A percentile compares a stretch with the other conserved stretches of the same genome.
These are phyloP conservation scores for Schizochytrium sp. DNA, from an alignment of 108 stramenopile genomes.

Conservation along the genomic window DNA sequence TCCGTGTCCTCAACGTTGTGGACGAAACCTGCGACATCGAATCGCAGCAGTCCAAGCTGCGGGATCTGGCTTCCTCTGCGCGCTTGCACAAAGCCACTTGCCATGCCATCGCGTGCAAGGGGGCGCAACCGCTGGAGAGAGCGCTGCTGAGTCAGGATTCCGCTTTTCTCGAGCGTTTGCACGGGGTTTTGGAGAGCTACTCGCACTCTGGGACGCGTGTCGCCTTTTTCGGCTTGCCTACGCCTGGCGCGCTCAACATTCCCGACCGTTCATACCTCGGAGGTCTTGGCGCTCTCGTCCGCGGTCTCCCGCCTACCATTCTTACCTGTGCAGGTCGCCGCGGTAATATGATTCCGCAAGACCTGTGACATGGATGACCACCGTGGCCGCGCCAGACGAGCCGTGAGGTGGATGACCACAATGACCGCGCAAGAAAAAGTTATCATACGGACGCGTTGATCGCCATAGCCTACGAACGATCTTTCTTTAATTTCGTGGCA, in stretches of 20 bases:
- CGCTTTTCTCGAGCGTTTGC: not conserved
- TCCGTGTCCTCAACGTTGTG: not conserved
- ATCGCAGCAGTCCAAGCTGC: not conserved
- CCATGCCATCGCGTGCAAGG: not conserved
- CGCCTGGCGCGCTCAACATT: not conserved
- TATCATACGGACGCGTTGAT: too few species aligned
- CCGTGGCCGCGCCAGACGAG: too few species aligned
- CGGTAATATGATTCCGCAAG: not conserved
- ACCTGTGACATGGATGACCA: not conserved
- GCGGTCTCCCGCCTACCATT: not conserved
- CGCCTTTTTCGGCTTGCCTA: not conserved
- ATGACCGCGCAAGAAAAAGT: too few species aligned
- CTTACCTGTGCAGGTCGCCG: not conserved
- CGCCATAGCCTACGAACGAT: too few species aligned
- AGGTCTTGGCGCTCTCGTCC: not conserved
- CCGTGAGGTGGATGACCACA: too few species aligned
- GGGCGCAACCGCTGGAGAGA: not conserved
- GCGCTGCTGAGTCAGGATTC: not conserved
- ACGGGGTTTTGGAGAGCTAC: not conserved
- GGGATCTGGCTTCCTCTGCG: not conserved
- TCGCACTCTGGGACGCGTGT: not conserved
- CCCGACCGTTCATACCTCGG: not conserved
- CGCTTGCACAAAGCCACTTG: not conserved
- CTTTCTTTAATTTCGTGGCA: too few species aligned
- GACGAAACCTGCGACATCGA: not conserved